These are phyloP conservation scores for Exserohilum rostratum DNA, from an alignment of 2,329 filamentous ascomycete species.

Conservation along the genomic window DNA sequence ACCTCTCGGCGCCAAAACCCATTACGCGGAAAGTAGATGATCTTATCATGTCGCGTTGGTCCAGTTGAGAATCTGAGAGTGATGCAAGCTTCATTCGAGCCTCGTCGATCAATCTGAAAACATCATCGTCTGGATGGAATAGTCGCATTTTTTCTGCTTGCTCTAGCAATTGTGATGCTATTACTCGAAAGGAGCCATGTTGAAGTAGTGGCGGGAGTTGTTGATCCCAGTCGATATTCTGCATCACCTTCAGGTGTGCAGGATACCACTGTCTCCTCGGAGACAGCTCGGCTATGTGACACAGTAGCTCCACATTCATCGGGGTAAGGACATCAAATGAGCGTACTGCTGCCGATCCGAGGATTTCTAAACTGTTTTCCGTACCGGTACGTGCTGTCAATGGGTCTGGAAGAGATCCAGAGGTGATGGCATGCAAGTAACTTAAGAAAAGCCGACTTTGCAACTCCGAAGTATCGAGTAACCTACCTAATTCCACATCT, in stretches of 20 bases:
- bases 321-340: slow-evolving; percentile 54
- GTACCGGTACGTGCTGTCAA: slow-evolving; percentile 60
- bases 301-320: slow-evolving; percentile 26
- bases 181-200: slow-evolving; percentile 26
- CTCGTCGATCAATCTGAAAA: slow-evolving; percentile 5
- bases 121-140: slow-evolving; percentile 16
- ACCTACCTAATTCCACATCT: slow-evolving; percentile 56
- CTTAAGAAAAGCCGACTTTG: slow-evolving; percentile 59
- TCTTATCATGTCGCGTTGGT: slow-evolving; percentile 38
- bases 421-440: slow-evolving; percentile 63
- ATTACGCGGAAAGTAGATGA: slow-evolving; percentile 34
- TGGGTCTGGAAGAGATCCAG: slow-evolving; percentile 58
- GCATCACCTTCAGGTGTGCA: slow-evolving; percentile 48
- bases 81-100: slow-evolving; percentile 1
- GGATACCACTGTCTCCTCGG: slow-evolving; percentile 55
- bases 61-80: slow-evolving; percentile 23
- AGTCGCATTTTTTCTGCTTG: slow-evolving; percentile 24
- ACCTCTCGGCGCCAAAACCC: slow-evolving; percentile 43
- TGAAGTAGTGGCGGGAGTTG: slow-evolving; percentile 47
- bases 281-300: slow-evolving; percentile 37
- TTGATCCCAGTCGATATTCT: slow-evolving; percentile 52
- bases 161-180: slow-evolving; percentile 32
- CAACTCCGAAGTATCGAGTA: slow-evolving; percentile 59
- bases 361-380: slow-evolving; percentile 58
- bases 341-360: slow-evolving; percentile 56